Evolutionary conservation across 2,329 filamentous ascomycete genomes (phyloP), one percentile per base, ranked within the genome.

Genomic region (Penicillium decumbens): DNA sequence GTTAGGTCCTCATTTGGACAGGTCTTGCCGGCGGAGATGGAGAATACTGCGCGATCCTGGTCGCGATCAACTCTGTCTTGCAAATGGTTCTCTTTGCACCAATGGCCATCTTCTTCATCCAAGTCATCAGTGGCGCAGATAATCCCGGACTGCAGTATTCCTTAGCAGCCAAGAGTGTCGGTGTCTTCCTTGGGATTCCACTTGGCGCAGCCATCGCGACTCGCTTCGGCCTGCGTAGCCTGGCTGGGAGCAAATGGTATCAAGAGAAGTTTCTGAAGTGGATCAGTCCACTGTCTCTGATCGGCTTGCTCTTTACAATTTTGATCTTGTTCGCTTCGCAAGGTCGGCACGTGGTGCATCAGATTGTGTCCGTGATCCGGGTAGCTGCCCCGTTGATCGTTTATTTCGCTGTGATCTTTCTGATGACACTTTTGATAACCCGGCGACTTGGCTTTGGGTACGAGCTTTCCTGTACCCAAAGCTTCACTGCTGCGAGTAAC

Each of bases 401-500:
- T 0, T 95, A 95, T 65, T 95, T 95, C 62, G 60, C 82, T 1
- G 68, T 85, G 52, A 80, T 93, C 48, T 95, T 95, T 73, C 81
- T 82, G 41, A 60, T 75, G 2, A 93, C 88, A 0, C 73, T 93
- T 1, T 74, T 73, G 38, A 71, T 84, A 1, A 79, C 82, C 3
- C 75, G 78, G 42, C 78, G 75, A n/a, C 70, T 85, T n/a, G 86
- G 88, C 0, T 90, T 90, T 50, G 82, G 81, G 0, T 95, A 95
- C 65, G 77, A 78, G 30, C 66, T 90, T 0, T 79, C 80, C 1
- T 78, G 80, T 9, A 92, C 89, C 1, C 89, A 95, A 70, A 90
- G 87, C 64, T 93, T 95, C 61, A 95, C 88, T 0, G 91, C 89
- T 0, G 87, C 88, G 1, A 95, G 89, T 66, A 95, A 95, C 65